These are phyloP conservation scores for Cercospora sesami DNA, from an alignment of 2,329 filamentous ascomycete genomes.

Conservation along the genomic window DNA sequence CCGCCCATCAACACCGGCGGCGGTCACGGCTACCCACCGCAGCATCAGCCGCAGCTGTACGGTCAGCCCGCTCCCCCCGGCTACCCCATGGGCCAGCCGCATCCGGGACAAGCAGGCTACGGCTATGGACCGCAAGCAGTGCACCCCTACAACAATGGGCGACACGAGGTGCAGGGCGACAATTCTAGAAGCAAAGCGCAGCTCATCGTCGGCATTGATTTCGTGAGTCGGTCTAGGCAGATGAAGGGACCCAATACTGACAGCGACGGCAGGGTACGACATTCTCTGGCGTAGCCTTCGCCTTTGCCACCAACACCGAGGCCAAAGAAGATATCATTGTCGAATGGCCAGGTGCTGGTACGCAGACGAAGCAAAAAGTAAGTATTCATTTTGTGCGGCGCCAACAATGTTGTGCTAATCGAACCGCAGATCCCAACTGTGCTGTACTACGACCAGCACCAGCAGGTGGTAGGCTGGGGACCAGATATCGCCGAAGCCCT, in stretches of 20 bases:
- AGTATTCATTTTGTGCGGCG: conserved; percentile 9
- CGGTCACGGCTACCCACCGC: conserved; percentile 51
- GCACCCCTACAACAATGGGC: conserved; percentile 22
- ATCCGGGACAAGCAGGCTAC: conserved; percentile 29
- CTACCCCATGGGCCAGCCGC: conserved; percentile 41
- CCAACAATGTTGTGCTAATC: conserved; percentile 21
- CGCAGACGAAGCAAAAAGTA: conserved; percentile 98
- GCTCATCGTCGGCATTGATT: conserved; percentile 97
- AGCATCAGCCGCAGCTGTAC: conserved; percentile 47
- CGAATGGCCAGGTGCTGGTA: conserved; percentile 96
- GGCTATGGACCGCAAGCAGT: conserved; percentile 21
- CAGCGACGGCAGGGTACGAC: conserved; percentile 72
- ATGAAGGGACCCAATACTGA: conserved; percentile 17
- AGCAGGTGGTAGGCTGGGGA: conserved; percentile 99
- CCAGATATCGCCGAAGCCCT: conserved; percentile 96
- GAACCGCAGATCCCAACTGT: conserved; percentile 83
- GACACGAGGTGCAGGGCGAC: conserved; percentile 71
- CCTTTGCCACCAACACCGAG: conserved; percentile 91
- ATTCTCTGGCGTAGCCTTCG: conserved; percentile 94
- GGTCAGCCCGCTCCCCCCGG: conserved; percentile 39
- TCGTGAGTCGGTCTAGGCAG: conserved; percentile 60
- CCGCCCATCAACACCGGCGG: conserved; percentile 51
- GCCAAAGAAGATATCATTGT: conserved; percentile 98
- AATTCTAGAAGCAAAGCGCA: conserved; percentile 90
- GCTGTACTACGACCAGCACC: conserved; percentile 99